Base-by-base conservation (phyloP, 2,329 filamentous ascomycete species). In the Helicocarpus griseus region DNA sequence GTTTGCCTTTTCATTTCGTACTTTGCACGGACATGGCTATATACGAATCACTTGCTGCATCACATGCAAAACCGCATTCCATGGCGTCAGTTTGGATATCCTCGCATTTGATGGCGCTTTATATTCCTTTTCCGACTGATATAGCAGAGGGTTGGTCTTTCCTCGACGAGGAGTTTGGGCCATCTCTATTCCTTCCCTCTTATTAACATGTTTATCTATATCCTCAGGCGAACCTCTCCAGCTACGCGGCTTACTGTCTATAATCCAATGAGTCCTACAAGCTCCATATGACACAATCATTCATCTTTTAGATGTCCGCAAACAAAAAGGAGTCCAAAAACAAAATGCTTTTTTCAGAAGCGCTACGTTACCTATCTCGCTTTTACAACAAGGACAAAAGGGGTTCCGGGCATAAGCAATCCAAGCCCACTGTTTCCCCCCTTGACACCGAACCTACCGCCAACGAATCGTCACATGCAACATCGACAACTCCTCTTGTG, bases 311-410 rank as follows among this genome's bases (percentile, higher is more conserved):
- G n/a, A 31, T 41, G 35, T 11, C 48, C 14, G 13, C 26, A 17
- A 19, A 40, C 14, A n/a, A 4, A 36, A 29, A 22, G 14, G 22
- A 46, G 14, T 13, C 17, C 31, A 33, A 31, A 17, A 45, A 11
- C 7, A 54, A 49, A 33, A 55, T 55, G 53, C 36, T 35, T 11
- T 38, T 58, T 11, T 46, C 53, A 21, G 48, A 55, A 14, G 54
- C 54, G 17, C 48, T 53, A n/a, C 48, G 53, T 13, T 53, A 53
- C 33, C 36, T 57, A n/a, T 56, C 56, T 8, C 52, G 53, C n/a
- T 55, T 56, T 26, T 55, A 53, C 44, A 51, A 21, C 33, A 54
- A 36, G 28, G 31, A 48, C 19, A 48, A 31, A 22, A 24, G 39
- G 26, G 40, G 35, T n/a, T 26, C 47, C 13, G 47, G 31, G 21